Evolutionary conservation across 306 rosid species (phyloP).

Genomic region (Prosopis cineraria): DNA sequence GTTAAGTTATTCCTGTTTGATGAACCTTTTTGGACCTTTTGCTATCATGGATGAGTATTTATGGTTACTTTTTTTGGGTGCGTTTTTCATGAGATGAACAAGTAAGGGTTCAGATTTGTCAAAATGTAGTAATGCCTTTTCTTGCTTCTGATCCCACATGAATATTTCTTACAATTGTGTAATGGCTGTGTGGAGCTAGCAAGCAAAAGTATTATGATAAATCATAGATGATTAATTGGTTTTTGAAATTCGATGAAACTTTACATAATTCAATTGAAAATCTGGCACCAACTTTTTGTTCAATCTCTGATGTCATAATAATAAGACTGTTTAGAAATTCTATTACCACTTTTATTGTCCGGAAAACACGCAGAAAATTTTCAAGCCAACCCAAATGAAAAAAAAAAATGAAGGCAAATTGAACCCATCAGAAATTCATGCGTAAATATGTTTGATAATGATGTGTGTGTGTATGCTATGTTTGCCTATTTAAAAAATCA

Average conservation of each 20-base stretch:
- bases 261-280: background rate
- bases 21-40: constrained; percentile 34
- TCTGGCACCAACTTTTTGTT: constrained; percentile 10
- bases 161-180: background rate
- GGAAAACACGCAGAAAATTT: background rate
- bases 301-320: background rate
- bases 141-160: constrained; percentile 1
- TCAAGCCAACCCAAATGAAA: background rate
- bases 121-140: background rate
- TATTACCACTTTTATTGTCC: background rate
- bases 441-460: background rate
- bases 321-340: background rate
- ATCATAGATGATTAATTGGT: background rate
- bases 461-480: no score
- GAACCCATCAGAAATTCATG: background rate
- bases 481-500: background rate
- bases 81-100: constrained; percentile 34
- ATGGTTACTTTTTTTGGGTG: constrained; percentile 37
- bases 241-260: background rate
- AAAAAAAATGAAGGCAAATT: background rate
- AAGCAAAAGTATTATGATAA: background rate
- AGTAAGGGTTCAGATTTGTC: constrained; percentile 14
- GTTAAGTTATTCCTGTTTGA: constrained; percentile 36
- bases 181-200: background rate
- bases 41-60: constrained; percentile 29